Conservation (phyloP, 495 filamentous ascomycete species). For the Delitschia confertaspora region DNA sequence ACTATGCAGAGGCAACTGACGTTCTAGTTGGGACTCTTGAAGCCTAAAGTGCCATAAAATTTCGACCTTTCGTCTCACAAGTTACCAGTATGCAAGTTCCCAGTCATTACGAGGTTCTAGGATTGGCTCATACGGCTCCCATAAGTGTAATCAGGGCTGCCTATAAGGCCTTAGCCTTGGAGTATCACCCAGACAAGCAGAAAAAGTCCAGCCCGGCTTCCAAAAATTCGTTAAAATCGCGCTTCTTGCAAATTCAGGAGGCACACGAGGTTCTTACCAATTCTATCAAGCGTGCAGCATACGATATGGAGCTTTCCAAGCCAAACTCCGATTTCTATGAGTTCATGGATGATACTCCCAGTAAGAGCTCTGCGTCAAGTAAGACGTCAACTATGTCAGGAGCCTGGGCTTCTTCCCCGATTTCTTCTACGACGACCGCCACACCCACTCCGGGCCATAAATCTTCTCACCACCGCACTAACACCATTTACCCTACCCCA, state of each 20-base stretch:
- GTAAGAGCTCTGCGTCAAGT: neutral
- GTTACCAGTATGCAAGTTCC: conserved; percentile 5
- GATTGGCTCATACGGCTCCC: conserved; percentile 1
- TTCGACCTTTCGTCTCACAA: too few relatives aligned
- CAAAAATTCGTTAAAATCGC: conserved; percentile 1
- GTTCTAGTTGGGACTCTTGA: too few relatives aligned
- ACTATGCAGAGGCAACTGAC: too few relatives aligned
- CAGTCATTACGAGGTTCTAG: conserved; percentile 8
- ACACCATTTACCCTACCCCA: neutral
- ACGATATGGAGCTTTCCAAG: conserved; percentile 7
- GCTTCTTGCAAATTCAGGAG: conserved; percentile 8
- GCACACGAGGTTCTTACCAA: conserved; percentile 12
- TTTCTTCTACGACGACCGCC: too few relatives aligned
- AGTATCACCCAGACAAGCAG: conserved; percentile 15
- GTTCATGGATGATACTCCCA: too few relatives aligned
- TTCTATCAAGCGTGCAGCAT: neutral
- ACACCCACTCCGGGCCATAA: too few relatives aligned
- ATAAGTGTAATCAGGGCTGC: conserved; percentile 6
- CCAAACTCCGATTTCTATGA: neutral
- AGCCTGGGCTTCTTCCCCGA: neutral
- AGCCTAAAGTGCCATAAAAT: too few relatives aligned
- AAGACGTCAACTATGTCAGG: neutral
- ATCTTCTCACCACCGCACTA: neutral
- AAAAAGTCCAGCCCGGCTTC: conserved; percentile 2
- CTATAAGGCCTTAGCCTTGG: conserved; percentile 7